Conservation (phyloP, 164 flowering plant species). For the Sextonia rubra region DNA sequence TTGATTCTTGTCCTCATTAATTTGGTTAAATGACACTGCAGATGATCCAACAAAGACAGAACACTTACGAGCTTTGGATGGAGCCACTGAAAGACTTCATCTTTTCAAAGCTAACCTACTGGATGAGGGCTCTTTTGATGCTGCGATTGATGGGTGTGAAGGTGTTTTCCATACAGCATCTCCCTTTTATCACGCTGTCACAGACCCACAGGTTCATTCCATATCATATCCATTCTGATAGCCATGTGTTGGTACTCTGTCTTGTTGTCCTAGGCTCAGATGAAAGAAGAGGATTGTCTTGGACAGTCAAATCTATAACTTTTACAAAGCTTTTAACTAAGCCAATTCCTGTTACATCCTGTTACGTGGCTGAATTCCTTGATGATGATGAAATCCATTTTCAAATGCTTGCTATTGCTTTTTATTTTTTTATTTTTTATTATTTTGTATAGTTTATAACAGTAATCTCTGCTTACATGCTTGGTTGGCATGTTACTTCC, state of each 20-base stretch:
- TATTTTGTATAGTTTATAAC: too few relatives aligned
- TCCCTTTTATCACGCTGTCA: neutral
- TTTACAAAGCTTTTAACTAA: too few relatives aligned
- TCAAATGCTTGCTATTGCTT: neutral
- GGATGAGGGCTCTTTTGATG: slow-evolving; percentile 18
- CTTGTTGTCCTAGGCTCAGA: too few relatives aligned
- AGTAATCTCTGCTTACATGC: neutral
- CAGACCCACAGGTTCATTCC: slow-evolving; percentile 8
- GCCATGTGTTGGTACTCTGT: too few relatives aligned
- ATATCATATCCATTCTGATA: neutral
- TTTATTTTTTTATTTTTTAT: too few relatives aligned
- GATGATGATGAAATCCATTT: neutral
- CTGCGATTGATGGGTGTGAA: slow-evolving; percentile 13
- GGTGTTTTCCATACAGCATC: slow-evolving; percentile 20
- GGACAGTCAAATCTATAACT: too few relatives aligned
- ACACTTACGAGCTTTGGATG: slow-evolving; percentile 15
- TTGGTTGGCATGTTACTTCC: neutral
- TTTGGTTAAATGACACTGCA: neutral
- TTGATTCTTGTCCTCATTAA: neutral
- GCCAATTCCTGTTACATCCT: too few relatives aligned
- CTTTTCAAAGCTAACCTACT: slow-evolving; percentile 12
- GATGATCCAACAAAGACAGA: slow-evolving; percentile 16
- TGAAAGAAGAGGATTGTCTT: too few relatives aligned
- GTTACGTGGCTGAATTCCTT: too few relatives aligned
- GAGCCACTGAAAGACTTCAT: slow-evolving; percentile 16